Evolutionary conservation across 768 basidiomycete genomes (phyloP).

Genomic region (Daedalea quercina): DNA sequence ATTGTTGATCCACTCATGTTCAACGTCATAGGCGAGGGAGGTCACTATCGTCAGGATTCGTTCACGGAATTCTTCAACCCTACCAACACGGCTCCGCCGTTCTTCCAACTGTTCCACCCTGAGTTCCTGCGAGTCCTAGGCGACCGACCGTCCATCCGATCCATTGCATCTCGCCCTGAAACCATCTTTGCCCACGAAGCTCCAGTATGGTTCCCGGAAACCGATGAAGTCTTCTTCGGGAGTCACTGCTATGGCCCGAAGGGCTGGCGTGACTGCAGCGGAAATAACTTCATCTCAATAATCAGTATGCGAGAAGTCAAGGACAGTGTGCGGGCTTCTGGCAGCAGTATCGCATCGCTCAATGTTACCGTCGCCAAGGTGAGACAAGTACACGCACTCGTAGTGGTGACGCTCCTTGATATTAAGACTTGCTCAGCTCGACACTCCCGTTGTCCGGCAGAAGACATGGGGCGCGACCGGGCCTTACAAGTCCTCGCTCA

Average conservation of each 20-base stretch:
- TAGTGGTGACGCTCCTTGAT: constrained; percentile 2
- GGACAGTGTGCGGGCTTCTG: constrained; percentile 29
- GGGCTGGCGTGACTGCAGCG: constrained; percentile 54
- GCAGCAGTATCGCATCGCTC: constrained; percentile 27
- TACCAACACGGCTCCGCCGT: constrained; percentile 45
- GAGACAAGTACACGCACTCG: constrained; percentile 3
- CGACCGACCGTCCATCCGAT: constrained; percentile 43
- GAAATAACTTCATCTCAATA: constrained; percentile 57
- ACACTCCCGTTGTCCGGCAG: constrained; percentile 50
- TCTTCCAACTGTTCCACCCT: constrained; percentile 51
- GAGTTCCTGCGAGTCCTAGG: constrained; percentile 60
- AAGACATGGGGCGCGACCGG: constrained; percentile 71
- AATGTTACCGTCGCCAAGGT: constrained; percentile 44
- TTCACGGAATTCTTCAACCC: constrained; percentile 47
- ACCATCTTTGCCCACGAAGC: constrained; percentile 79
- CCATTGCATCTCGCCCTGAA: constrained; percentile 52
- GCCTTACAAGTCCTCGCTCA: constrained; percentile 47
- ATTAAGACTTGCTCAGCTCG: constrained; percentile 34
- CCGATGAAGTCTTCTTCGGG: constrained; percentile 66
- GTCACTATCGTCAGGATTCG: constrained; percentile 27
- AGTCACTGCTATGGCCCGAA: constrained; percentile 62
- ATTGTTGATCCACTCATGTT: constrained; percentile 44
- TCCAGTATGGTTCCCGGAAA: constrained; percentile 55
- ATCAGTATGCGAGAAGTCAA: constrained; percentile 56
- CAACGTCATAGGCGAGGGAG: constrained; percentile 43